Conservation (phyloP, 73 alveolate species). For the Tetrahymena thermophila region DNA sequence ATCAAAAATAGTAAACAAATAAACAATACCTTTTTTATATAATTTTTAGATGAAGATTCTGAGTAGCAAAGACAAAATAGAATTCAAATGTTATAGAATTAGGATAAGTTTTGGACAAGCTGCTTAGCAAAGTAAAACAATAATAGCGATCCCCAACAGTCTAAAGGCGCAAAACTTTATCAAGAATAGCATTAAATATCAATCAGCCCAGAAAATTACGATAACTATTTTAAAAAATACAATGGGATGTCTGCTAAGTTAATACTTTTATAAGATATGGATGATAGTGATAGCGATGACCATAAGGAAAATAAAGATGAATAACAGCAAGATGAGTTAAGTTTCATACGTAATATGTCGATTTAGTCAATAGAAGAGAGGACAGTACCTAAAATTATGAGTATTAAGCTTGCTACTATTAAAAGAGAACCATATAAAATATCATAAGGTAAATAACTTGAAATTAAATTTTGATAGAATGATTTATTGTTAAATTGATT, state of each 20-base stretch:
- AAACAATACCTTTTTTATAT: background rate
- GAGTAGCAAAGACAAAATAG: background rate
- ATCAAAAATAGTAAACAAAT: background rate
- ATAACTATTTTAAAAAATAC: background rate
- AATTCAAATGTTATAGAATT: background rate
- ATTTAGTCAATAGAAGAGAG: background rate
- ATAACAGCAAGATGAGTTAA: background rate
- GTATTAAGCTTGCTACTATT: background rate
- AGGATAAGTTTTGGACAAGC: background rate
- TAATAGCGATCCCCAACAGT: background rate
- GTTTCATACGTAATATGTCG: background rate
- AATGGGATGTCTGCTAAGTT: background rate
- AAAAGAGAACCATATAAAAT: background rate
- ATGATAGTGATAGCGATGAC: background rate
- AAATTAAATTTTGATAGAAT: background rate
- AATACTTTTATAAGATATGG: background rate
- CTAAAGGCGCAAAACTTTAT: background rate
- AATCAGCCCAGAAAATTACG: background rate
- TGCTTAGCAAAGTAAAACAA: background rate
- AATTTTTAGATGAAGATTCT: background rate
- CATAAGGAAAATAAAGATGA: background rate
- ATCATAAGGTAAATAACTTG: background rate
- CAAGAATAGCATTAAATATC: background rate
- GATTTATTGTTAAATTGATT: background rate
- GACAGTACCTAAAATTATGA: background rate